Base-by-base conservation (phyloP, 441 rosid genomes). In the Breynia disticha region DNA sequence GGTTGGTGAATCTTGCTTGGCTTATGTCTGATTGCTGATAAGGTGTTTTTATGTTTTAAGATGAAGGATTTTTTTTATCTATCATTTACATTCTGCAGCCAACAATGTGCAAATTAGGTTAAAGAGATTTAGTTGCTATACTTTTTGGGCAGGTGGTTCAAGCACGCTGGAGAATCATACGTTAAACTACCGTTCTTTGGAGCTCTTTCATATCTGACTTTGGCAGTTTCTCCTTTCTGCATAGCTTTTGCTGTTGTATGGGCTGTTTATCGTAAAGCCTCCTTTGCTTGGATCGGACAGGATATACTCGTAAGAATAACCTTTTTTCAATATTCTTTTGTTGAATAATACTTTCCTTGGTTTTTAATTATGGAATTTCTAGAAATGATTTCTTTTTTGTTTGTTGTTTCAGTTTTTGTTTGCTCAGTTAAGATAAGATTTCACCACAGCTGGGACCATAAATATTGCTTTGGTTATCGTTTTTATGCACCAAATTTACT, bases 281-380 rank as follows among this genome's bases (percentile, higher is more conserved):
- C 88, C 50, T 82, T 72, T 44, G 97, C 94, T 55, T 89, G 99
- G 97, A 94, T 94, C 35, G 99, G 97, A 56, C 99, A 94, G 82
- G 95, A 94, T 75, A 76, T 87, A 67, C 94, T 93, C 51, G 99
- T 94, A 77, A 83, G 89, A 60, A 60, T 73, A 18, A 10, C 43
- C 15, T 39, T 39, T 37, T 53, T 18, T 52, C 46, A 55, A 42
- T 21, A 41, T 56, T 18, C 8, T 46, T 55, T 38, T 4, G n/a
- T n/a, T n/a, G n/a, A n/a, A n/a, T n/a, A 15, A 51, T 52, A 4
- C 0, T 43, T 43, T 49, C 55, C 46, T 24, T 48, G 15, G 32
- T 39, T 45, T 51, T 24, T 3, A 24, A 24, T 24, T 24, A 24
- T 24, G 32, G 32, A 3, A 24, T 24, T 24, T 2, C 7, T 24